Evolutionary conservation across 1,284 basidiomycete genomes (phyloP).

Genomic region (Cutaneotrichosporon daszewskae): DNA sequence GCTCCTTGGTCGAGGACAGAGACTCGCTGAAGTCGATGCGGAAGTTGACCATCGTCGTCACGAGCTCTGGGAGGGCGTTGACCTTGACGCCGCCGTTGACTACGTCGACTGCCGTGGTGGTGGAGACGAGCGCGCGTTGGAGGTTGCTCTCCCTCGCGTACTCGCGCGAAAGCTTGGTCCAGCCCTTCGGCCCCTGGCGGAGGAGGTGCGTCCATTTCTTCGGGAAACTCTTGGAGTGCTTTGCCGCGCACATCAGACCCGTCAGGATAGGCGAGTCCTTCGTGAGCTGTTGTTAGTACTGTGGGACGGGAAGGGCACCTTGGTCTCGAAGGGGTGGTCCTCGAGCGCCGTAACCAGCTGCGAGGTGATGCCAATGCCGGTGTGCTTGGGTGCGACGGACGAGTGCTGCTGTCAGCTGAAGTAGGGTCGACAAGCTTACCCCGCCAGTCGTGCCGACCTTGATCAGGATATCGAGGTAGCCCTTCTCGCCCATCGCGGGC

Average conservation of each 20-base stretch:
- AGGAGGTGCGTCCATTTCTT: conserved; percentile 32
- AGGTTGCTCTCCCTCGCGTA: not conserved
- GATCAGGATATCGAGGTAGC: conserved; percentile 42
- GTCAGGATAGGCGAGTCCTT: conserved; percentile 46
- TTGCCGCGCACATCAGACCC: conserved; percentile 47
- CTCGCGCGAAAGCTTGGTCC: conserved; percentile 38
- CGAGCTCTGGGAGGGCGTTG: conserved; percentile 37
- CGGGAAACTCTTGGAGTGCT: conserved; percentile 42
- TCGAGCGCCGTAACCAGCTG: conserved; percentile 46
- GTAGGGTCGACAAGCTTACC: conserved; percentile 18
- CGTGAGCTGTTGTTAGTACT: too few relatives aligned
- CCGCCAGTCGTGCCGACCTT: conserved; percentile 44
- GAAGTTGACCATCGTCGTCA: conserved; percentile 40
- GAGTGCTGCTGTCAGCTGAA: conserved; percentile 40
- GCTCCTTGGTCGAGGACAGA: conserved; percentile 32
- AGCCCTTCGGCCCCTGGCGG: conserved; percentile 32
- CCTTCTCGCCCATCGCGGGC: conserved; percentile 42
- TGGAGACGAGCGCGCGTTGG: conserved; percentile 23
- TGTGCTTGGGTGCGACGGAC: conserved; percentile 48
- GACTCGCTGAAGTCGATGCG: conserved; percentile 45
- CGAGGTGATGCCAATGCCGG: conserved; percentile 49
- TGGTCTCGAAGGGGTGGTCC: conserved; percentile 40
- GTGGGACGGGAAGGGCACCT: too few relatives aligned
- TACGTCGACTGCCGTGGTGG: conserved; percentile 43
- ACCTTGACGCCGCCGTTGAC: conserved; percentile 39